Conservation (phyloP, 768 basidiomycete genomes). For the Lactarius quietus region DNA sequence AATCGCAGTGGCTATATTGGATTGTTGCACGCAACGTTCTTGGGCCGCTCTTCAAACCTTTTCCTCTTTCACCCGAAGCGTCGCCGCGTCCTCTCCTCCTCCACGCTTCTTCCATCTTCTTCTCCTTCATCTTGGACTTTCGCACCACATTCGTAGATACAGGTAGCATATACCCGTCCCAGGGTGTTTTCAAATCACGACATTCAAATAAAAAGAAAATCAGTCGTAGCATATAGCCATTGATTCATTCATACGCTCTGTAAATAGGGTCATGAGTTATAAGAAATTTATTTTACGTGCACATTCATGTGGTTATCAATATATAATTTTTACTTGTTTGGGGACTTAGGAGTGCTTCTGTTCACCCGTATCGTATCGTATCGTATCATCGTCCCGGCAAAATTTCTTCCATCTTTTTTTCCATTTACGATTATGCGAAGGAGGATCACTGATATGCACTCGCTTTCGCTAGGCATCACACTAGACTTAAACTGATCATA, state of each 20-base stretch:
- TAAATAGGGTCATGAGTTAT: not conserved
- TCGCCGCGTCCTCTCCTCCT: not conserved
- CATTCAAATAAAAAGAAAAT: not conserved
- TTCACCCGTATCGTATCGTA: not conserved
- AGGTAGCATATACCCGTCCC: slow-evolving; percentile 2
- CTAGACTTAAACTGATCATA: not conserved
- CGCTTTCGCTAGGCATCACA: not conserved
- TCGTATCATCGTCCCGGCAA: not conserved
- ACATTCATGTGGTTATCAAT: not conserved
- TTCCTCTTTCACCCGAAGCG: not conserved
- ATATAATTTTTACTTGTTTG: not conserved
- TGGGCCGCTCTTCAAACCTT: not conserved
- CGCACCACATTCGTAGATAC: slow-evolving; percentile 8
- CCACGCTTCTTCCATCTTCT: not conserved
- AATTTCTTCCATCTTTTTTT: not conserved
- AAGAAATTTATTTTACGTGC: not conserved
- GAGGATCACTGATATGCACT: not conserved
- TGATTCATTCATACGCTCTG: not conserved
- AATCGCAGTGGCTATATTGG: not conserved
- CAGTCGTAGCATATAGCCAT: not conserved
- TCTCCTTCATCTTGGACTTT: not conserved
- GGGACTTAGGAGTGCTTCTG: not conserved
- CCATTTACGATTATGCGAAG: not conserved
- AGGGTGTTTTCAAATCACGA: not conserved
- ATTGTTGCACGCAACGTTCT: not conserved